These are phyloP conservation scores for Panaeolus cyanescens DNA, from an alignment of 768 basidiomycete genomes.

Conservation along the genomic window DNA sequence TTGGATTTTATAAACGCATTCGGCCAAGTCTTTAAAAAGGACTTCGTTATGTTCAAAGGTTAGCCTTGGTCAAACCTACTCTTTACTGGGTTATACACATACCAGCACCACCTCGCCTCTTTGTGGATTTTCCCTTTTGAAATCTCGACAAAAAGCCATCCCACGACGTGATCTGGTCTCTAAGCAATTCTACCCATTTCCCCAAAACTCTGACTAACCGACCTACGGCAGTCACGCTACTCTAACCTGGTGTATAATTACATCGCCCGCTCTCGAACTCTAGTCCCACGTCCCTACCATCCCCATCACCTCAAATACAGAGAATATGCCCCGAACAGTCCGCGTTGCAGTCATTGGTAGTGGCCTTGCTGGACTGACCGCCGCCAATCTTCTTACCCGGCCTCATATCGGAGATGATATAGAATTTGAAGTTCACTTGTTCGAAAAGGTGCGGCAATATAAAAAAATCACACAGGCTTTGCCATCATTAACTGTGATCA, in stretches of 20 bases:
- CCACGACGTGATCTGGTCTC: neutral
- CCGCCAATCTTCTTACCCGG: constrained; percentile 57
- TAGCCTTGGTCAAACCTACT: too few relatives aligned
- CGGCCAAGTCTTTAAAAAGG: too few relatives aligned
- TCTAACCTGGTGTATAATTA: neutral
- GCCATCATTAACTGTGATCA: neutral
- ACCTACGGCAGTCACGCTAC: neutral
- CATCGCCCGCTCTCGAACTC: neutral
- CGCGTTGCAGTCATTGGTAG: constrained; percentile 73
- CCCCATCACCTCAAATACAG: too few relatives aligned
- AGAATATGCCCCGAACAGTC: constrained; percentile 39
- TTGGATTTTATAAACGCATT: too few relatives aligned
- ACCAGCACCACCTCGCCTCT: too few relatives aligned
- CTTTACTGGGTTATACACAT: too few relatives aligned
- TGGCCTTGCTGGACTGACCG: constrained; percentile 73
- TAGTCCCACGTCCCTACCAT: neutral
- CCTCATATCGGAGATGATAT: constrained; percentile 36
- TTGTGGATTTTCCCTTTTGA: too few relatives aligned
- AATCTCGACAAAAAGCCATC: neutral
- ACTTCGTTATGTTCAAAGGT: too few relatives aligned
- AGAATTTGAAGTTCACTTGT: constrained; percentile 66
- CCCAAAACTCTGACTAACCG: neutral
- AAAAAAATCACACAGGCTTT: neutral
- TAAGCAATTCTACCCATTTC: neutral
- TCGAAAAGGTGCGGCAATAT: constrained; percentile 61